Percentiles rank a stretch among this genome's conserved stretches.
Evolutionary conservation across 2,329 filamentous ascomycete species (phyloP).

Genomic region (Aspergillus fructus): DNA sequence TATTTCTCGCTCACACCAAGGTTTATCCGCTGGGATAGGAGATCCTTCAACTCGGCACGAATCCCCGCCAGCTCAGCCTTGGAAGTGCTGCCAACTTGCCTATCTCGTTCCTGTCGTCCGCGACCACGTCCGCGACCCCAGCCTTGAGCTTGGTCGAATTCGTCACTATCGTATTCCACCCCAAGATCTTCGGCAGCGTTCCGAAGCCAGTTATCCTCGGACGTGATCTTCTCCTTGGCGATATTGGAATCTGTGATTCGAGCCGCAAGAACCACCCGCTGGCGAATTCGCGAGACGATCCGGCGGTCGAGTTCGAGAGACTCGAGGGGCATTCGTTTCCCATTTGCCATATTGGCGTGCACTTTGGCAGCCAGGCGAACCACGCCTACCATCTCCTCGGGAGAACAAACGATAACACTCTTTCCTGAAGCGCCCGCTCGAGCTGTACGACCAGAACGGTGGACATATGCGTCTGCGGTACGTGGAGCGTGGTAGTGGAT

Average conservation of each 20-base stretch:
- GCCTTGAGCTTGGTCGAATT: conserved; percentile 65
- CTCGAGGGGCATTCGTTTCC: conserved; percentile 63
- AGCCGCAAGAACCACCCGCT: conserved; percentile 78
- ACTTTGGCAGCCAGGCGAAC: conserved; percentile 84
- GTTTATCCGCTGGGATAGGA: conserved; percentile 75
- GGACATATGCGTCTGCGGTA: conserved; percentile 89
- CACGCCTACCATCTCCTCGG: conserved; percentile 85
- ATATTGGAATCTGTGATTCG: conserved; percentile 77
- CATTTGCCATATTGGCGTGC: conserved; percentile 61
- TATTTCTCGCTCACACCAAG: conserved; percentile 86
- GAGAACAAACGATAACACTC: conserved; percentile 84
- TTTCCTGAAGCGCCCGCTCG: conserved; percentile 75
- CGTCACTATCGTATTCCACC: conserved; percentile 88
- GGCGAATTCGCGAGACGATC: conserved; percentile 72
- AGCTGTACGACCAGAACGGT: conserved; percentile 90
- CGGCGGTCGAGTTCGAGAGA: conserved; percentile 81
- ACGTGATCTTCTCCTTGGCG: conserved; percentile 82
- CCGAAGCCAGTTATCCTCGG: conserved; percentile 81
- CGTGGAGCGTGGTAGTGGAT: conserved; percentile 95
- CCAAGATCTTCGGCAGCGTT: conserved; percentile 88
- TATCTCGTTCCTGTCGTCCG: conserved; percentile 73
- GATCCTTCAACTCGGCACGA: conserved; percentile 68
- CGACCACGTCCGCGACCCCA: conserved; percentile 62
- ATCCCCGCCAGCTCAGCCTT: conserved; percentile 73
- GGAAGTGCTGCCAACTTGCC: conserved; percentile 63